These are phyloP conservation scores for Fusarium xylarioides DNA, from an alignment of 2,329 filamentous ascomycete genomes.

Conservation along the genomic window DNA sequence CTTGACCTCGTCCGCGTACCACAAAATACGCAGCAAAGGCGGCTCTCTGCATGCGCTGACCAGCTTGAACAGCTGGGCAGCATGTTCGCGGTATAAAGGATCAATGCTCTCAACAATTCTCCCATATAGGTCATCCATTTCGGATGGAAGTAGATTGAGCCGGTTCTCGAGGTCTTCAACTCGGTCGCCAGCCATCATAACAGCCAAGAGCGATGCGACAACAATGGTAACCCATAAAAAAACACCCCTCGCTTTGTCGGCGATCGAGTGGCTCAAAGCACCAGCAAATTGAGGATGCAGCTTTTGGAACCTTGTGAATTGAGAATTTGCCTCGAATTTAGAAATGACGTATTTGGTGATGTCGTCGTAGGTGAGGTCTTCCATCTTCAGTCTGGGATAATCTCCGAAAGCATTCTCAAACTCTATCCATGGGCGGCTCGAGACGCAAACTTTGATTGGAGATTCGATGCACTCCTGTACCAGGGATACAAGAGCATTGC, in stretches of 20 bases:
- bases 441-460: background rate
- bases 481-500: background rate
- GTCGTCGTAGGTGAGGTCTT: background rate
- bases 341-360: background rate
- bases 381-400: background rate
- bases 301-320: background rate
- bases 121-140: background rate
- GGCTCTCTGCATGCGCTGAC: background rate
- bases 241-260: background rate
- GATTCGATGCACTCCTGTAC: background rate
- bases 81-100: background rate
- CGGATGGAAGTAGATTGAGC: background rate
- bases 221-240: constrained; percentile 19
- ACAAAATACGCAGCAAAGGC: background rate
- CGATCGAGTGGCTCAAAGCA: background rate
- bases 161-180: background rate
- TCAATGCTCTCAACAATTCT: background rate
- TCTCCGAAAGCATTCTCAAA: background rate
- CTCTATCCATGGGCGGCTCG: constrained; percentile 16
- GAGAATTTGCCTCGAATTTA: background rate
- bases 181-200: background rate
- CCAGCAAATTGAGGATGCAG: background rate
- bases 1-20: constrained; percentile 6
- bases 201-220: background rate
- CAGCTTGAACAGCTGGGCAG: background rate